A percentile compares a stretch with the other conserved stretches of the same genome.
Evolutionary conservation across 345 rosid genomes (phyloP).

Genomic region (Rubroshorea leprosula): DNA sequence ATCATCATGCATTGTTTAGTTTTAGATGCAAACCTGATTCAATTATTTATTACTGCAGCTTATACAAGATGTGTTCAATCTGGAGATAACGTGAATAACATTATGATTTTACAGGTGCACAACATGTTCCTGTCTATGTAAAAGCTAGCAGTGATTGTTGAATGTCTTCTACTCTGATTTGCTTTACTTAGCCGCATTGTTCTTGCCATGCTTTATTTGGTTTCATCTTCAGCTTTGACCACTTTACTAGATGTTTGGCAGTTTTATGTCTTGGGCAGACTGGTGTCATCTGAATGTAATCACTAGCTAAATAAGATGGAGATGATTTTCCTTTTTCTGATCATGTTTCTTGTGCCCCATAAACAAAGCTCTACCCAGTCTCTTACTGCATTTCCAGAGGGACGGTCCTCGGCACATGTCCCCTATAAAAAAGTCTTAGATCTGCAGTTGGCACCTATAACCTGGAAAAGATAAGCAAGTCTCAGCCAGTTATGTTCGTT

Average conservation of each 20-base stretch:
- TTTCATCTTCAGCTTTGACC: constrained; percentile 1
- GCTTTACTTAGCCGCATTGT: not conserved
- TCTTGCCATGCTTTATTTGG: constrained; percentile 1
- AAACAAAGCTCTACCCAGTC: no score
- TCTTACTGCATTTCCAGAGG: no score
- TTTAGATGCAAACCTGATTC: constrained; percentile 9
- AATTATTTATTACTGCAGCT: constrained; percentile 45
- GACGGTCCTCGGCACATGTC: no score
- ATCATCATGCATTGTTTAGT: not conserved
- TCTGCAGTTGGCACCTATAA: no score
- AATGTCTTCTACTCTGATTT: constrained; percentile 12
- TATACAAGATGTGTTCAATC: constrained; percentile 71
- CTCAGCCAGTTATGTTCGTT: no score
- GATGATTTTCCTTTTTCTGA: no score
- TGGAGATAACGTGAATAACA: constrained; percentile 44
- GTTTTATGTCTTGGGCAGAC: constrained; percentile 39
- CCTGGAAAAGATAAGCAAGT: no score
- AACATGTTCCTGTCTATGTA: constrained; percentile 74
- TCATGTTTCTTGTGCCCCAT: no score
- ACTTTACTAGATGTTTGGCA: constrained; percentile 12
- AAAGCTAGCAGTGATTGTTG: constrained; percentile 67
- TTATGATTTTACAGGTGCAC: constrained; percentile 46
- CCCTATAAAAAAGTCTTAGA: no score
- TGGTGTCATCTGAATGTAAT: no score
- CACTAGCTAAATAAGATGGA: no score